Evolutionary conservation across 805 yeast species (phyloP).

Genomic region (Starmera caribaea): DNA sequence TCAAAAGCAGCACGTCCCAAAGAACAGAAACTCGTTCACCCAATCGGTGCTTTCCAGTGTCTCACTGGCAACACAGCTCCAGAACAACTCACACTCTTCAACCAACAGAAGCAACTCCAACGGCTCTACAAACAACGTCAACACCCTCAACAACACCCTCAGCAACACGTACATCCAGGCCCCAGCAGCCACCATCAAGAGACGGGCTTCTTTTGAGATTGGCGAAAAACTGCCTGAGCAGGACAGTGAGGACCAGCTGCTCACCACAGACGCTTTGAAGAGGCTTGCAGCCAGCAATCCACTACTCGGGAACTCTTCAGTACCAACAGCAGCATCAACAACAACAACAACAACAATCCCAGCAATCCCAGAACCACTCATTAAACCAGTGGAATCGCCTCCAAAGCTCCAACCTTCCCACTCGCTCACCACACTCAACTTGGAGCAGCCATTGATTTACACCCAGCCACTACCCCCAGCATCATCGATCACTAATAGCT

Average conservation of each 20-base stretch:
- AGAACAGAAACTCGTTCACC: slow-evolving; percentile 27
- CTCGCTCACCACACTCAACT: no score
- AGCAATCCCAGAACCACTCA: slow-evolving; percentile 1
- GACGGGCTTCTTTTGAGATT: slow-evolving; percentile 20
- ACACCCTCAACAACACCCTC: slow-evolving; percentile 15
- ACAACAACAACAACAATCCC: slow-evolving; percentile 1
- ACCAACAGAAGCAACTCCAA: slow-evolving; percentile 5
- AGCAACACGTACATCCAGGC: slow-evolving; percentile 29
- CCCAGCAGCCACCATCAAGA: slow-evolving; percentile 26
- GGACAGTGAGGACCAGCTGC: slow-evolving; percentile 17
- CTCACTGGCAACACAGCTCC: slow-evolving; percentile 65
- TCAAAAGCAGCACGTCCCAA: slow-evolving; percentile 55
- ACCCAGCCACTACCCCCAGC: background rate
- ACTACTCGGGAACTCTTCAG: slow-evolving; percentile 20
- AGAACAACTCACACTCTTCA: slow-evolving; percentile 14
- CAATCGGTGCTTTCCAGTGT: slow-evolving; percentile 43
- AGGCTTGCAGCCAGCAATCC: slow-evolving; percentile 29
- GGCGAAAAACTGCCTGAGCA: slow-evolving; percentile 23
- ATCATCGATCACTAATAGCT: slow-evolving; percentile 3
- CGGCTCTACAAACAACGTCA: slow-evolving; percentile 7
- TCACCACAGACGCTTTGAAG: slow-evolving; percentile 21
- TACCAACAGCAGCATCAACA: slow-evolving; percentile 16
- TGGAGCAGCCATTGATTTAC: background rate
- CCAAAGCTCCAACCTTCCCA: slow-evolving; percentile 2
- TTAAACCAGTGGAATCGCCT: background rate